Evolutionary conservation across 768 basidiomycete genomes (phyloP), one percentile per base, ranked within the genome.

Genomic region (Pulveroboletus sp.): DNA sequence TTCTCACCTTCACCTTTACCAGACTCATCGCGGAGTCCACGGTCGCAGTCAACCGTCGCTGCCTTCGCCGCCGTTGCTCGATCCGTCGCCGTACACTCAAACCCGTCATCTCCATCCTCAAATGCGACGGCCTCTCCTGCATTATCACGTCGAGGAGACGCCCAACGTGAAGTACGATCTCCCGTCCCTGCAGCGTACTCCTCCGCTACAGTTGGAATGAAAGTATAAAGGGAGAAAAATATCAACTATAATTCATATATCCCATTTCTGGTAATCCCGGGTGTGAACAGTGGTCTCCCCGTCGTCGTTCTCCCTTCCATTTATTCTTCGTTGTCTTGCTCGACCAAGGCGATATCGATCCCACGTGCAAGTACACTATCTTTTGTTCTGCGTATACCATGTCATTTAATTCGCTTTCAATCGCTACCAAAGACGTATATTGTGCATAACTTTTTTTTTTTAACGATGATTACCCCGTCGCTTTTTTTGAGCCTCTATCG

Each of bases 171-270:
- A 71, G 69, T 74, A 72, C 71, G 73, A 70, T 65, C 71, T 60
- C 47, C 73, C 62, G 73, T 70, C 61, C 50, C 70, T 68, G 61
- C 75, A 49, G 43, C 61, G 54, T 74, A 76, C 73, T 43, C 76
- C 70, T 26, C 75, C 69, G 60, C 72, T 72, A 67, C 71, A 57
- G 61, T 75, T 71, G 76, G 76, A 73, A 74, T 78, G 75, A 76
- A 72, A 55, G 76, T 71, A 6, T 74, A 32, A 49, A 27, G 42
- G 43, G 41, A 50, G 51, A 54, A 53, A 49, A 47, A 50, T 27
- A 23, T 54, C 19, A 26, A 27, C 26, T 30, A 47, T 57, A 55
- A 50, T 57, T 50, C 41, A 7, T 67, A 60, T 67, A 65, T 58
- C 65, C 57, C 32, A 56, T 23, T 45, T 3, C 47, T 50, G 60